A percentile compares a stretch with the other conserved stretches of the same genome.
phyloP scores from a whole-genome alignment of 1,284 basidiomycete species.

The Hortiboletus rubellus region DNA sequence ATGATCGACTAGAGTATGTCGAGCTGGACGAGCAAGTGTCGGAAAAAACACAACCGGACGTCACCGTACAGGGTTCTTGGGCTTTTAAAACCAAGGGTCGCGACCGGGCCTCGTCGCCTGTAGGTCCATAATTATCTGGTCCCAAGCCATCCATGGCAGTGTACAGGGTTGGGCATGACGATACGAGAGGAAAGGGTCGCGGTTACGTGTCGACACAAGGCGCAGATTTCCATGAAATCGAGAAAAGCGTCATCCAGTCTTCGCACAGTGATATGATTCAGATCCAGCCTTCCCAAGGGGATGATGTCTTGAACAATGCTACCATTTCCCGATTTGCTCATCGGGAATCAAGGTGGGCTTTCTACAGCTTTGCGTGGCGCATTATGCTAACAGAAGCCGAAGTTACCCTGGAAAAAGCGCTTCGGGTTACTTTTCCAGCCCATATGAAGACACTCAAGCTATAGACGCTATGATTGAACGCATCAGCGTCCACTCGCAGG shows the following conservation, averaged over 20 bases:
- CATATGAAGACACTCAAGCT: not conserved
- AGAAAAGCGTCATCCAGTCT: not conserved
- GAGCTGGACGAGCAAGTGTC: not conserved
- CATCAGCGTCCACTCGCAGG: not conserved
- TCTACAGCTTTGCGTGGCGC: not conserved
- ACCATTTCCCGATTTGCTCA: not conserved
- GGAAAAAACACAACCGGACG: not conserved
- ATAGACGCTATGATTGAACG: not conserved
- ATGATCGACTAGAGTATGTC: not conserved
- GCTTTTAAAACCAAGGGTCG: not conserved
- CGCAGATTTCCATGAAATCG: not conserved
- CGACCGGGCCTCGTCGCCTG: not conserved
- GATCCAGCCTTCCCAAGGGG: not conserved
- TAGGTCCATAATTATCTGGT: not conserved
- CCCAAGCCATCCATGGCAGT: not conserved
- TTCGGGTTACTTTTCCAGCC: not conserved
- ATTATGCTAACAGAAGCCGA: slow-evolving; percentile 3
- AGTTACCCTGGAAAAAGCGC: not conserved
- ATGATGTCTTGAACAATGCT: not conserved
- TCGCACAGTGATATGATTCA: not conserved
- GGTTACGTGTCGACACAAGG: not conserved
- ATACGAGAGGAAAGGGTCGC: not conserved
- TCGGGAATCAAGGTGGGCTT: slow-evolving; percentile 2
- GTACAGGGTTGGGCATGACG: not conserved
- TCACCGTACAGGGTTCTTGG: not conserved